Evolutionary conservation across 169 alveolate species (phyloP).

Genomic region (Plasmodium gaboni): DNA sequence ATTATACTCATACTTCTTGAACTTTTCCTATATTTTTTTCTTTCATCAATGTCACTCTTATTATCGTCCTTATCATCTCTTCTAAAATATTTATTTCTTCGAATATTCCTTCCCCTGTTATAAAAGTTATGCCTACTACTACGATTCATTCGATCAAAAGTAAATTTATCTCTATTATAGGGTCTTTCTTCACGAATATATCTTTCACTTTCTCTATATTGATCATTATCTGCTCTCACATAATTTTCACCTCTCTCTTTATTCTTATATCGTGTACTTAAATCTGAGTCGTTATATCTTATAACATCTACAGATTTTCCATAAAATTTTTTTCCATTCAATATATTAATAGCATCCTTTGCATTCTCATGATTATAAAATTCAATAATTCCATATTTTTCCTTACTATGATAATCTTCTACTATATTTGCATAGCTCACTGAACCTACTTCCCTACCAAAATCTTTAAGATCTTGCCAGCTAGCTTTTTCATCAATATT

Average conservation of each 20-base stretch:
- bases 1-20: background rate
- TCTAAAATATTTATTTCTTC: background rate
- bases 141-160: background rate
- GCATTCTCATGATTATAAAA: conserved; percentile 82
- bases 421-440: conserved; percentile 87
- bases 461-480: conserved; percentile 91
- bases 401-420: conserved; percentile 77
- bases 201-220: background rate
- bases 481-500: conserved; percentile 89
- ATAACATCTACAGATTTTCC: conserved; percentile 77
- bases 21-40: background rate
- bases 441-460: conserved; percentile 90
- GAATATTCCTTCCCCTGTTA: background rate
- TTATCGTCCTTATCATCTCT: conserved; percentile 12
- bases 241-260: conserved; percentile 7
- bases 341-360: conserved; percentile 84
- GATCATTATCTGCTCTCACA: background rate
- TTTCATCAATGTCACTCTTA: background rate
- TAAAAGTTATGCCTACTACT: background rate
- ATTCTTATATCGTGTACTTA: background rate
- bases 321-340: conserved; percentile 82
- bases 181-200: no score
- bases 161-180: conserved; percentile 2
- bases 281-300: conserved; percentile 28
- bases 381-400: conserved; percentile 86